phyloP scores from a whole-genome alignment of 2,329 filamentous ascomycete species.

The Epichloe baconii region DNA sequence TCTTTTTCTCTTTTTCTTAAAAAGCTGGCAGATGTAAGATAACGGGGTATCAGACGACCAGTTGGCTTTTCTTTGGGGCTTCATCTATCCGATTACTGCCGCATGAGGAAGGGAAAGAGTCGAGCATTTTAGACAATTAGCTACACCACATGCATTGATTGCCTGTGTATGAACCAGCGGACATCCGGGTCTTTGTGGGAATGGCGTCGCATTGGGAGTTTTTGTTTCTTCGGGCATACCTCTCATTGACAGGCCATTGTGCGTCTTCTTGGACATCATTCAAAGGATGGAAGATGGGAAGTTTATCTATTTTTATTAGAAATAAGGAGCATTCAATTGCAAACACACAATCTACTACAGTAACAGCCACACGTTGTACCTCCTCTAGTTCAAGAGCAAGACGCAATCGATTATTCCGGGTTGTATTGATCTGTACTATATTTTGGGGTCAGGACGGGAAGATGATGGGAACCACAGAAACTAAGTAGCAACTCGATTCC shows the following conservation, averaged over 20 bases:
- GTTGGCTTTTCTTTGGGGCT: background rate
- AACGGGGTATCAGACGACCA: background rate
- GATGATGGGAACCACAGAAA: too few species aligned
- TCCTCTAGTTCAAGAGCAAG: too few species aligned
- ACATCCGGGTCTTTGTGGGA: background rate
- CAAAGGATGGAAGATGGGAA: background rate
- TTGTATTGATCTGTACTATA: too few species aligned
- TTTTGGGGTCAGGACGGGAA: too few species aligned
- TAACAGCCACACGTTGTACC: too few species aligned
- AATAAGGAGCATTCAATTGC: background rate
- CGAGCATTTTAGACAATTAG: background rate
- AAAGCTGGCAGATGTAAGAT: background rate
- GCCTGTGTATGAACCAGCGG: background rate
- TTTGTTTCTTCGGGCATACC: background rate
- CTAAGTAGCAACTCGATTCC: too few species aligned
- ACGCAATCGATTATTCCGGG: too few species aligned
- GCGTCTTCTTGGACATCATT: too few species aligned
- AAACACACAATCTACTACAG: background rate
- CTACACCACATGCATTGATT: background rate
- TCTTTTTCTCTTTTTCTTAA: background rate
- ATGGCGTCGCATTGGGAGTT: background rate
- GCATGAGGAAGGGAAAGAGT: background rate
- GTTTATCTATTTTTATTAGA: background rate
- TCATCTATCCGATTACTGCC: background rate
- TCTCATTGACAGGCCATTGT: background rate